A percentile compares a stretch with the other conserved stretches of the same genome.
These are phyloP conservation scores for Spinellus fusiger DNA, from an alignment of 192 early-diverging fungal genomes.

Conservation along the genomic window DNA sequence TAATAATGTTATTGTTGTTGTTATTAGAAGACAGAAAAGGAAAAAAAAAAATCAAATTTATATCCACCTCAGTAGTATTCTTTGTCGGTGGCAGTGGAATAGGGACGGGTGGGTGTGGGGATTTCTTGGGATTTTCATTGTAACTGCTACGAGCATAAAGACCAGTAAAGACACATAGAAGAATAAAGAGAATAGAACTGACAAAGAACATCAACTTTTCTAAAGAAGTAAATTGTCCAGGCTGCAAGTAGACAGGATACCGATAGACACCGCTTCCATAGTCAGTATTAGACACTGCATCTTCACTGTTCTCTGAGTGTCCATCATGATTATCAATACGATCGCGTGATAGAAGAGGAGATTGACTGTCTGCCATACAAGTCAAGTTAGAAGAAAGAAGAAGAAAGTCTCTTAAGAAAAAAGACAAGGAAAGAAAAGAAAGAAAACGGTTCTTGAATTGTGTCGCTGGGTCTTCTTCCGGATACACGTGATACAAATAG, in stretches of 20 bases:
- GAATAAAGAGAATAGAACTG: conserved; percentile 17
- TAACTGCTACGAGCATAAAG: conserved; percentile 23
- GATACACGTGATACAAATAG: too few relatives aligned
- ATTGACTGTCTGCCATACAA: not conserved
- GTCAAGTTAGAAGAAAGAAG: not conserved
- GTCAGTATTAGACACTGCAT: conserved; percentile 4
- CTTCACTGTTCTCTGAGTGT: not conserved
- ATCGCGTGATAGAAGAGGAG: conserved; percentile 2
- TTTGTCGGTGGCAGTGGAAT: conserved; percentile 1
- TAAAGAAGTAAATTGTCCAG: conserved; percentile 26
- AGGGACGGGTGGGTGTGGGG: not conserved
- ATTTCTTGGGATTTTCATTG: conserved; percentile 4
- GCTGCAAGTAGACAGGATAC: conserved; percentile 21
- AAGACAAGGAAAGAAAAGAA: not conserved
- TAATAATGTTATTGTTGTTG: not conserved
- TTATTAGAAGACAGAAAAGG: too few relatives aligned
- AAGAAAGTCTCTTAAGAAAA: not conserved
- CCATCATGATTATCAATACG: not conserved
- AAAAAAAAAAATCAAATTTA: too few relatives aligned
- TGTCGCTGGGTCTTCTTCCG: too few relatives aligned
- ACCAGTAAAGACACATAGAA: conserved; percentile 25
- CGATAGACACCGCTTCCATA: conserved; percentile 25
- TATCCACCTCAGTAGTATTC: conserved; percentile 7
- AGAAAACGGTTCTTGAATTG: too few relatives aligned
- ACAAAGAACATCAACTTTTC: conserved; percentile 31